phyloP scores from a whole-genome alignment of 2,329 filamentous ascomycete genomes.

The Colletotrichum sidae region DNA sequence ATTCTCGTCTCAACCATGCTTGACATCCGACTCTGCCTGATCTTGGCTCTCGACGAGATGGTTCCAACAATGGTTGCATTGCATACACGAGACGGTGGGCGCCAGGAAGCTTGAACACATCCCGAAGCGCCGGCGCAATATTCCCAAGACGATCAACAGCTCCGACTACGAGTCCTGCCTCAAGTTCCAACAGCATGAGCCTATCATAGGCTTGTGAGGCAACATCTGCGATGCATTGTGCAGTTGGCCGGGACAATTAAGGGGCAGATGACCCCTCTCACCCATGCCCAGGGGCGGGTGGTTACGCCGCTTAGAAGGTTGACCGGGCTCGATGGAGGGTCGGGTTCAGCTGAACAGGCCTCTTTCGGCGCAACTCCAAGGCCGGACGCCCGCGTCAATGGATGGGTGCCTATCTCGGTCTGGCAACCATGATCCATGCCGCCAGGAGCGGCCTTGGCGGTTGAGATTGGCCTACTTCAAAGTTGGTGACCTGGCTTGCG shows the following conservation, averaged over 20 bases:
- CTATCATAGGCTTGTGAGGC: too few species aligned
- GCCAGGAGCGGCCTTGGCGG: neutral
- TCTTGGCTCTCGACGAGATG: neutral
- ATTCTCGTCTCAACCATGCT: neutral
- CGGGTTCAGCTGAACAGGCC: neutral
- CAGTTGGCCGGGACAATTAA: neutral
- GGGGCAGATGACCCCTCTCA: neutral
- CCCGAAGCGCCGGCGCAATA: neutral
- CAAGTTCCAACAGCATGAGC: neutral
- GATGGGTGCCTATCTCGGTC: too few species aligned
- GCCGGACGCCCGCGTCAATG: neutral
- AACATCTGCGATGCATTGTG: neutral
- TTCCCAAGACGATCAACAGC: conserved; percentile 2
- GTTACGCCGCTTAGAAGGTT: neutral
- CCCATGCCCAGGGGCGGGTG: neutral
- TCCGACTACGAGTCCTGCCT: neutral
- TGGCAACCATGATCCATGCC: neutral
- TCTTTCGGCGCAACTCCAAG: neutral
- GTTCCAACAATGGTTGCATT: neutral
- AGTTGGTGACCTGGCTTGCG: conserved; percentile 3
- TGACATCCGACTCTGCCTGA: neutral
- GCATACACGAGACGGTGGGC: neutral
- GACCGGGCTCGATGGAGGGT: neutral
- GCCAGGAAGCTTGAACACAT: neutral
- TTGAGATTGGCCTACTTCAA: neutral